These are phyloP conservation scores for Talaromyces sp. DNA, from an alignment of 2,329 filamentous ascomycete species.

Conservation along the genomic window DNA sequence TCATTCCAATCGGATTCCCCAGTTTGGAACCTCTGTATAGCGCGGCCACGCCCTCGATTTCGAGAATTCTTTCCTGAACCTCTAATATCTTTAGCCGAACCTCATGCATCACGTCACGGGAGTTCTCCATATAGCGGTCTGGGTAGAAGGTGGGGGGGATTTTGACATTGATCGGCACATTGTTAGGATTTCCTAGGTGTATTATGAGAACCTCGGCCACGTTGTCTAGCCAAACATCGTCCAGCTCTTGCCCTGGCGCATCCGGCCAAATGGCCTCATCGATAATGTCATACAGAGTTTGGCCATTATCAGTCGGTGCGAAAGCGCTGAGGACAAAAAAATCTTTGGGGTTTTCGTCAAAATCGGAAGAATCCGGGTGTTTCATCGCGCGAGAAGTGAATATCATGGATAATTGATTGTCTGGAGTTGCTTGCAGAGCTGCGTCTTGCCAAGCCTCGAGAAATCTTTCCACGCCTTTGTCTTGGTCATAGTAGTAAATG, in stretches of 20 bases:
- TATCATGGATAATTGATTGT: constrained; percentile 37
- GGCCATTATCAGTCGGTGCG: constrained; percentile 32
- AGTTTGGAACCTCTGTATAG: constrained; percentile 23
- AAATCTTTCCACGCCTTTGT: constrained; percentile 40
- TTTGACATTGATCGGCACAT: constrained; percentile 40
- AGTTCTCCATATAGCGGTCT: constrained; percentile 55
- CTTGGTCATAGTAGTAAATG: constrained; percentile 27
- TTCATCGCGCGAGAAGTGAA: constrained; percentile 45
- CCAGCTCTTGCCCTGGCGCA: constrained; percentile 31
- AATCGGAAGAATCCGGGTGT: constrained; percentile 22
- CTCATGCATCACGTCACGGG: constrained; percentile 42
- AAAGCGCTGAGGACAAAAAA: constrained; percentile 35
- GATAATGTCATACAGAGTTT: constrained; percentile 50
- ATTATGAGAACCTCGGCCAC: constrained; percentile 54
- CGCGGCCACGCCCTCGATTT: constrained; percentile 26
- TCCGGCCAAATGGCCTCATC: constrained; percentile 48
- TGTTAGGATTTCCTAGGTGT: constrained; percentile 27
- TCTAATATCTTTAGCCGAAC: constrained; percentile 39
- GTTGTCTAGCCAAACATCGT: constrained; percentile 44
- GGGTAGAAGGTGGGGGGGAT: constrained; percentile 53
- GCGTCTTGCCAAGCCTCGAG: constrained; percentile 47
- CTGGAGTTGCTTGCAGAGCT: constrained; percentile 37
- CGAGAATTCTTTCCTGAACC: constrained; percentile 26
- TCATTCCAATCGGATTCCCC: constrained; percentile 16
- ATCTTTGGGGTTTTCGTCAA: constrained; percentile 28